Base-by-base conservation (phyloP, 2,329 filamentous ascomycete genomes). In the Ophiosphaerella narmari region DNA sequence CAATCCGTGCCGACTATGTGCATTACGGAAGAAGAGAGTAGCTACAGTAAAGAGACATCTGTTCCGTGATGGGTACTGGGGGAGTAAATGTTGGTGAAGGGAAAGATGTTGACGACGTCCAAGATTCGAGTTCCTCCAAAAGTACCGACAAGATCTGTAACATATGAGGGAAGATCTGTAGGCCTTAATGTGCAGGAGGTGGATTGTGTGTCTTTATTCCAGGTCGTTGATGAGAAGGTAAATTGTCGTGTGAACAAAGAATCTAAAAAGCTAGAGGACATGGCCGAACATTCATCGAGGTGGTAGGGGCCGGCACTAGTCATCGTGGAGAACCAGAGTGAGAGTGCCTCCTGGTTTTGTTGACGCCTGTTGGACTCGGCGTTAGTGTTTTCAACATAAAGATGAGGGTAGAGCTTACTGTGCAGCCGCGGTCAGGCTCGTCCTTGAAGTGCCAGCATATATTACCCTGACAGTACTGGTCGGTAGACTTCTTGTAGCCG, bases 401-500 rank as follows among this genome's bases (percentile, higher is more conserved):
- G 7, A 5, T 16, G 11, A 3, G 2, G 8, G 8, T 29, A 23
- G 6, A 8, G 54, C 89, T 82, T 86, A 94, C 90, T 43, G 91
- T 96, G 84, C 91, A 96, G 52, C 91, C 90, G 55, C 76, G 79
- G 52, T 74, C 29, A 7, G 43, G 43, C 14, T 46, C 26, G 18
- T 39, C 69, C 57, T 76, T 80, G 50, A 74, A 69, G 23, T 55
- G 52, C 54, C 67, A 68, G 51, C 75, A 78, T 48, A 77, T 75
- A 26, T 69, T 70, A 21, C 73, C 78, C 50, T 76, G 74, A 64
- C 80, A 82, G 78, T 86, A 94, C 54, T 78, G 62, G 48, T 87
- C 87, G 55, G 85, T 77, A 57, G 82, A 77, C 67, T 87, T 87
- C 59, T 81, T 84, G 82, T 90, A 96, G 42, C 70, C 75, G 46